Evolutionary conservation across 257 asterid genomes (phyloP).

Genomic region (Solanum pinnatisectum): DNA sequence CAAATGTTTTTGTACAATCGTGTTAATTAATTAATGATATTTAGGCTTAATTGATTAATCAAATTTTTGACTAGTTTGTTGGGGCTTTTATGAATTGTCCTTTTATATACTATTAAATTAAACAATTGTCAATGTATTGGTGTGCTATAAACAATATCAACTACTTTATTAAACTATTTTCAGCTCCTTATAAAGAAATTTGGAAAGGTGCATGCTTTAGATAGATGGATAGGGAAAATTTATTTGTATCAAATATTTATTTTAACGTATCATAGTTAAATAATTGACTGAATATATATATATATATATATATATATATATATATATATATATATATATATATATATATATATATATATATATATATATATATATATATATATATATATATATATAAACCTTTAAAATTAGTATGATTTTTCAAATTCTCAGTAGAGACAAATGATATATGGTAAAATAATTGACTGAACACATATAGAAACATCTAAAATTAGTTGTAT

Average conservation of each 20-base stretch:
- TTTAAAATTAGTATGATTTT: too few species aligned
- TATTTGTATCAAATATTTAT: not conserved
- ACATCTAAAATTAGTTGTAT: not conserved
- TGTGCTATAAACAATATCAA: not conserved
- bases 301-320: too few species aligned
- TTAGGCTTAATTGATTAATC: not conserved
- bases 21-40: not conserved
- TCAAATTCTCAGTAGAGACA: too few species aligned
- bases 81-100: not conserved
- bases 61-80: not conserved
- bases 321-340: too few species aligned
- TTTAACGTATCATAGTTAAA: not conserved
- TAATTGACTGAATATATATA: not conserved
- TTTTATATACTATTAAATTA: not conserved
- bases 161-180: not conserved
- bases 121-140: not conserved
- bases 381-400: too few species aligned
- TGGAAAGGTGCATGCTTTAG: not conserved
- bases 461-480: not conserved
- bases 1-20: not conserved
- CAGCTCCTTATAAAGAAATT: not conserved
- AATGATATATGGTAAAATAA: too few species aligned
- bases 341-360: too few species aligned
- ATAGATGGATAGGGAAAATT: not conserved
- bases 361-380: too few species aligned